Base-by-base conservation (phyloP, 2,329 filamentous ascomycete genomes). In the Colletotrichum musae region DNA sequence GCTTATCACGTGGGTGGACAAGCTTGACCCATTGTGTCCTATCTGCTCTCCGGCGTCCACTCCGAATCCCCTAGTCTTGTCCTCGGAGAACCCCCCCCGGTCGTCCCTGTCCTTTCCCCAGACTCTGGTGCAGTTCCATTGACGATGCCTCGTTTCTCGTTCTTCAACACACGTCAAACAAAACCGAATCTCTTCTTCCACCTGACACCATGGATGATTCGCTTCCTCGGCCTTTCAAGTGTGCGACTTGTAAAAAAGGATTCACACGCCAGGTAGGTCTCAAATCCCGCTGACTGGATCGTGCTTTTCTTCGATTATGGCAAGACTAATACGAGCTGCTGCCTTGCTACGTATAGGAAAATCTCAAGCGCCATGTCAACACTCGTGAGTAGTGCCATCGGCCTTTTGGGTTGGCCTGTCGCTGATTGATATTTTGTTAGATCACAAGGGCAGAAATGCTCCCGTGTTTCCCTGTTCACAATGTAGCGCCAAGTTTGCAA, bases 361-460 rank as follows among this genome's bases (percentile, higher is more conserved):
- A 65, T 1, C 62, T 65, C 54, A 65, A 65, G 48, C 62, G 62
- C 24, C 62, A 65, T 60, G 62, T 65, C 6, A 65, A 65, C 21
- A 65, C 62, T n/a, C 62, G 54, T 65, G 50, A 59, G 62, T 45
- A 7, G 13, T 9, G 10, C 16, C 6, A 12, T 59, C 6, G 5
- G 18, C 7, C 6, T 24, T 21, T 18, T 1, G 5, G 12, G 1
- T n/a, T 41, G 9, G 15, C 24, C 15, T 0, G 3, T 3, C 24
- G 32, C 21, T 39, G 5, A 51, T 21, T 50, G 9, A 13, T 16
- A 16, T 2, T 24, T 12, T 13, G 6, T 13, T 1, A 65, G 62
- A 65, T 32, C 62, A 65, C 26, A 65, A 50, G 48, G 62, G 62
- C 36, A 51, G 62, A 26, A 65, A 65, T 60, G 54, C 62, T 21